Evolutionary conservation across 129 eudicot genomes (phyloP), one percentile per base, ranked within the genome.

Genomic region (Rutidosis leptorrhynchoides): DNA sequence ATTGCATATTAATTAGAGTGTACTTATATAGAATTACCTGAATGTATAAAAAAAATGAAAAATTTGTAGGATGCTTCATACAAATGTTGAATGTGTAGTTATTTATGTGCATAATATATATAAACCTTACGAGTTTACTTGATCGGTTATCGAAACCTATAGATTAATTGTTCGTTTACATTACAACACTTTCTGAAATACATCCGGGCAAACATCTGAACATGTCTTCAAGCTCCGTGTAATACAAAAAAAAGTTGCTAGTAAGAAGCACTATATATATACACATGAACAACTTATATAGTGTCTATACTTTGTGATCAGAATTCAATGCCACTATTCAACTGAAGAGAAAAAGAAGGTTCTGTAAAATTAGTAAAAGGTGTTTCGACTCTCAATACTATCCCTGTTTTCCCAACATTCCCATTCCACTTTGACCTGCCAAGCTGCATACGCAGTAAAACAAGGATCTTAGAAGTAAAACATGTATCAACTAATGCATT

Each of bases 381-480:
- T 23, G 95, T 78, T 82, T 92, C 98, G 26, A 73, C 84, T 81
- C 76, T 92, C 12, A 88, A 35, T 30, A 92, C 98, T 23, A 88
- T 58, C 23, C 96, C 96, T 3, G 93, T 62, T 81, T 78, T 84
- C 55, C 97, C 97, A 23, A 85, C 84, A 81, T 90, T 90, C 53
- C 95, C 92, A 26, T 90, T 87, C 97, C 97, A 90, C 82, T 87
- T 90, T 1, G 97, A 90, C 74, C 95, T 82, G 54, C 97, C 97
- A 26, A 90, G 76, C 97, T 87, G 82, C 78, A 77, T 51, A 55
- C 40, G 58, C 74, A 24, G 22, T 33, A 45, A 51, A 70, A 68
- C 33, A 33, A 8, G 55, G 33, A 30, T 29, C 20, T 57, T 20
- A 45, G 51, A 49, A 29, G 19, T 23, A n/a, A 51, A 21, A 45